Conservation (phyloP, 805 yeast genomes). For the Candida lessepsii region DNA sequence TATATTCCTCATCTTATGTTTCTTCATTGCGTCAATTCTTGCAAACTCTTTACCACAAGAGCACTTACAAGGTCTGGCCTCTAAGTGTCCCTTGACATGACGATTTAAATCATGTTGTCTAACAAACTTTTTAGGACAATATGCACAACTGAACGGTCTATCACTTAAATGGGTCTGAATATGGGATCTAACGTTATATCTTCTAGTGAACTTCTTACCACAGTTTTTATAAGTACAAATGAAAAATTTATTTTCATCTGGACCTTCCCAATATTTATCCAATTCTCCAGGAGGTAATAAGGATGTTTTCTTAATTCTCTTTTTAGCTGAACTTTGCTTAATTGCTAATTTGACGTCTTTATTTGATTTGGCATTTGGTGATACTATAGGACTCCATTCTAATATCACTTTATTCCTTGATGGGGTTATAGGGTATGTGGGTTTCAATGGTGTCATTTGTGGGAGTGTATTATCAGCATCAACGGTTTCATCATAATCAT, state of each 20-base stretch:
- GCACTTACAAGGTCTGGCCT: slow-evolving; percentile 64
- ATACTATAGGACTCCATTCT: slow-evolving; percentile 47
- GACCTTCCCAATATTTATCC: slow-evolving; percentile 79
- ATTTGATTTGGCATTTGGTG: slow-evolving; percentile 30
- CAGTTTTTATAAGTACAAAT: slow-evolving; percentile 77
- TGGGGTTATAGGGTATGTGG: slow-evolving; percentile 34
- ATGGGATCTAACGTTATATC: slow-evolving; percentile 92
- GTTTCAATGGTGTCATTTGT: slow-evolving; percentile 38
- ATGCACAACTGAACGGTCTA: slow-evolving; percentile 80
- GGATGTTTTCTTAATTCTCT: slow-evolving; percentile 55
- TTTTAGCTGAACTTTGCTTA: slow-evolving; percentile 46
- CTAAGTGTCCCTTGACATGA: slow-evolving; percentile 84
- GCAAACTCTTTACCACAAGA: slow-evolving; percentile 94
- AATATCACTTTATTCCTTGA: slow-evolving; percentile 28
- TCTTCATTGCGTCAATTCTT: slow-evolving; percentile 81
- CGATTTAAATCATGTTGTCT: slow-evolving; percentile 93
- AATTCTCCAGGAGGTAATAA: slow-evolving; percentile 86
- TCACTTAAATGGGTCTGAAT: slow-evolving; percentile 96
- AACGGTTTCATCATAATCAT: slow-evolving; percentile 28
- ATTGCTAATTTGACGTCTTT: slow-evolving; percentile 31
- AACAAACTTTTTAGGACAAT: slow-evolving; percentile 84
- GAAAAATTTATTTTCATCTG: slow-evolving; percentile 67
- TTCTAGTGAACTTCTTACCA: slow-evolving; percentile 77
- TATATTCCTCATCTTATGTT: slow-evolving; percentile 77
- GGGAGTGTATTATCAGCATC: slow-evolving; percentile 42